A percentile compares a stretch with the other conserved stretches of the same genome.
These are phyloP conservation scores for Talaromyces piceae DNA, from an alignment of 2,329 filamentous ascomycete species.

Conservation along the genomic window DNA sequence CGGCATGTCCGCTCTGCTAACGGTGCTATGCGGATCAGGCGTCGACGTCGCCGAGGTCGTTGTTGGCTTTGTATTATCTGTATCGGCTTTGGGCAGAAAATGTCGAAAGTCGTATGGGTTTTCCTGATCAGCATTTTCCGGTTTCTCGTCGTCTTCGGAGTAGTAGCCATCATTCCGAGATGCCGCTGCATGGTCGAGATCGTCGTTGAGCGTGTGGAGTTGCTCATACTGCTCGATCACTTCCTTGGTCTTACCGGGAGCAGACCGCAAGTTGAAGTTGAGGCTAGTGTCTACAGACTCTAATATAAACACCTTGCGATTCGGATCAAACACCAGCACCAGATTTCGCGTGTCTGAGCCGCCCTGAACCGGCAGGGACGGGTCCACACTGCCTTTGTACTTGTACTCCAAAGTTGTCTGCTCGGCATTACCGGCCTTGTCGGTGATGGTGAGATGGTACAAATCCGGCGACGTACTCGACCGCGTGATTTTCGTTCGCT, in stretches of 20 bases:
- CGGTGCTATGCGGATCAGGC: conserved; percentile 27
- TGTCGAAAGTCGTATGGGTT: conserved; percentile 45
- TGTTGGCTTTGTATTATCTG: conserved; percentile 24
- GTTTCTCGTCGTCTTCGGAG: conserved; percentile 38
- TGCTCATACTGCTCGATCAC: conserved; percentile 62
- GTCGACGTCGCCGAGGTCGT: conserved; percentile 27
- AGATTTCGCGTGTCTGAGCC: conserved; percentile 27
- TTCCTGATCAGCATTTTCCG: conserved; percentile 30
- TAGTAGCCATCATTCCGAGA: conserved; percentile 16
- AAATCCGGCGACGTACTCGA: conserved; percentile 26
- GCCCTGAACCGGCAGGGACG: conserved; percentile 21
- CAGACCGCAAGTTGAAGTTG: conserved; percentile 74
- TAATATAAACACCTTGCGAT: conserved; percentile 68
- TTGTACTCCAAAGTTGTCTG: conserved; percentile 31
- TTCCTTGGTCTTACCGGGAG: conserved; percentile 59
- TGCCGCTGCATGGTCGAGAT: conserved; percentile 21
- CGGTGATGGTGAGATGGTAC: conserved; percentile 36
- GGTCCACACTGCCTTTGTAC: conserved; percentile 36
- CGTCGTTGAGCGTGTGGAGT: conserved; percentile 42
- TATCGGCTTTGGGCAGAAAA: conserved; percentile 38
- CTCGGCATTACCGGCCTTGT: conserved; percentile 34
- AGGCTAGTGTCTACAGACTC: conserved; percentile 76
- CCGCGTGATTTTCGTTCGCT: conserved; percentile 31
- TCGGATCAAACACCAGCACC: conserved; percentile 66
- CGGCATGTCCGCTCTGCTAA: conserved; percentile 28